These are phyloP conservation scores for Solanum ossicruentum DNA, from an alignment of 257 asterid species.

Conservation along the genomic window DNA sequence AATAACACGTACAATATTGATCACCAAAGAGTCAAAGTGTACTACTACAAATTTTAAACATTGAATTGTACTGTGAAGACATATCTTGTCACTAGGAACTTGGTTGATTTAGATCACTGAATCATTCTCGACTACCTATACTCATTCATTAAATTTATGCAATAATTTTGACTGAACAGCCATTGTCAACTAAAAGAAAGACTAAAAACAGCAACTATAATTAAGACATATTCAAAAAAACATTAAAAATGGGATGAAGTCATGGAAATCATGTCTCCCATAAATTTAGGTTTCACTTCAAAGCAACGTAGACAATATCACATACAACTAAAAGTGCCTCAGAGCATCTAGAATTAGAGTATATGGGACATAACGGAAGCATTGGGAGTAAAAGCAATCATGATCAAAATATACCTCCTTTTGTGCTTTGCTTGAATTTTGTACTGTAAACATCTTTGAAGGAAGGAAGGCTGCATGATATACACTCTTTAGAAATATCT, in stretches of 20 bases:
- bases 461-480: constrained; percentile 75
- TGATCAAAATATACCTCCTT: constrained; percentile 38
- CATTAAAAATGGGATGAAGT: not conserved
- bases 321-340: not conserved
- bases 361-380: not conserved
- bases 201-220: not conserved
- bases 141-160: not conserved
- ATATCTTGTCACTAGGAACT: not conserved
- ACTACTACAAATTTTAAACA: not conserved
- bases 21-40: not conserved
- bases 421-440: constrained; percentile 75
- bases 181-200: not conserved
- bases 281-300: not conserved
- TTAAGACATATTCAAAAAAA: not conserved
- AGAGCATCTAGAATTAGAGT: not conserved
- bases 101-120: not conserved
- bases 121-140: not conserved
- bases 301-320: not conserved
- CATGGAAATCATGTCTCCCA: not conserved
- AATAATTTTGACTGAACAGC: not conserved
- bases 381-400: not conserved
- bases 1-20: not conserved
- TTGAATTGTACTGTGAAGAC: not conserved
- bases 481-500: constrained; percentile 21
- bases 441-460: constrained; percentile 76